Conservation (phyloP, 495 filamentous ascomycete species). For the Neurospora intermedia region DNA sequence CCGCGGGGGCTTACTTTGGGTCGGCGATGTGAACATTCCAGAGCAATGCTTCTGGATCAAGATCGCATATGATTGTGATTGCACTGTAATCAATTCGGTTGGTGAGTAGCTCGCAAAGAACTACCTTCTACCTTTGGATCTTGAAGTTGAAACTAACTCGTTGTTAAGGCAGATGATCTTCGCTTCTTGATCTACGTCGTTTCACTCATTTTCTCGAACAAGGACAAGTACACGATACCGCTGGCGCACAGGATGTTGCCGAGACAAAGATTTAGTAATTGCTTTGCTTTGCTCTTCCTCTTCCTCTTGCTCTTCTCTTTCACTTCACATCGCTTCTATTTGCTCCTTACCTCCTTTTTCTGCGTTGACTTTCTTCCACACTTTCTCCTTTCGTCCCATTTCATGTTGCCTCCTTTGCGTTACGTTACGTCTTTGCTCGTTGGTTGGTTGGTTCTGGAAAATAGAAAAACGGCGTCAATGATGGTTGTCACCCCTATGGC, state of each 20-base stretch:
- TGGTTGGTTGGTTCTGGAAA: background rate
- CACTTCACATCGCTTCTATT: background rate
- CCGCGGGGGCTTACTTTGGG: background rate
- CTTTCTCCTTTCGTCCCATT: background rate
- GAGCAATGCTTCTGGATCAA: too few relatives aligned
- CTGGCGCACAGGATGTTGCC: background rate
- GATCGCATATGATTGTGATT: too few relatives aligned
- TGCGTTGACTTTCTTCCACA: background rate
- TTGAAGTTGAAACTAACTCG: background rate
- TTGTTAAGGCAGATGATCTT: background rate
- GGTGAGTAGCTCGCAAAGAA: too few relatives aligned
- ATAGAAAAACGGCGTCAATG: background rate
- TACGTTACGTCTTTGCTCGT: slow-evolving; percentile 14
- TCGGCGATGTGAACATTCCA: background rate
- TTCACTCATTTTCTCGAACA: background rate
- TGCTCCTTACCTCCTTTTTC: background rate
- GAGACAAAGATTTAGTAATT: background rate
- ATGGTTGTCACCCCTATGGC: background rate
- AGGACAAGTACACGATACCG: background rate
- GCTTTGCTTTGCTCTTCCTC: background rate
- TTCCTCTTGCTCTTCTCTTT: background rate
- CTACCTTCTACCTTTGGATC: too few relatives aligned
- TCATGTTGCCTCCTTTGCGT: slow-evolving; percentile 19
- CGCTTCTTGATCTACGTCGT: background rate
- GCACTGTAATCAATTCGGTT: too few relatives aligned